Conservation (phyloP, 257 asterid genomes). For the Osmanthus fragrans region DNA sequence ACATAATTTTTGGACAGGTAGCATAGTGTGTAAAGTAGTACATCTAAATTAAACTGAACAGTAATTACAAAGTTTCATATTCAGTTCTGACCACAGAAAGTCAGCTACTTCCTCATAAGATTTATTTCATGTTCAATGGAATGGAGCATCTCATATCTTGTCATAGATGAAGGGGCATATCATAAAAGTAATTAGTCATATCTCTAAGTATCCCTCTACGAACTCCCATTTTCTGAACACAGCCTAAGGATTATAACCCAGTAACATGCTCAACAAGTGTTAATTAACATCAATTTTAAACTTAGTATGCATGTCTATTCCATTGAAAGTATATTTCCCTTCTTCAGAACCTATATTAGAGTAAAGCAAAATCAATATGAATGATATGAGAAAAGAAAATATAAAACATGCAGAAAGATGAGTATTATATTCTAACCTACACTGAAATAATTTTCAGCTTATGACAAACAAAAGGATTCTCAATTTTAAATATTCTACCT, state of each 20-base stretch:
- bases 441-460: background rate
- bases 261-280: conserved; percentile 11
- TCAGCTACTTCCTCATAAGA: background rate
- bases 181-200: background rate
- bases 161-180: background rate
- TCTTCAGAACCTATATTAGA: conserved; percentile 3
- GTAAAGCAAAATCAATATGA: background rate
- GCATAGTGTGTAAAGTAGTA: background rate
- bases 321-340: background rate
- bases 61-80: background rate
- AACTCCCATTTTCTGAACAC: background rate
- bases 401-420: background rate
- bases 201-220: background rate
- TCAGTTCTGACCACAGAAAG: background rate
- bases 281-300: conserved; percentile 9
- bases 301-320: background rate
- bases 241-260: conserved; percentile 5
- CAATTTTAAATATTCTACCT: conserved; percentile 43
- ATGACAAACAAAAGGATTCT: background rate
- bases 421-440: conserved; percentile 3
- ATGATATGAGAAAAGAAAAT: background rate
- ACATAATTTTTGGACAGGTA: background rate
- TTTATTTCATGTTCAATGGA: background rate
- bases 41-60: background rate
- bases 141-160: background rate